Conservation (phyloP, 805 yeast genomes). For the Yarrowia keelungensis region DNA sequence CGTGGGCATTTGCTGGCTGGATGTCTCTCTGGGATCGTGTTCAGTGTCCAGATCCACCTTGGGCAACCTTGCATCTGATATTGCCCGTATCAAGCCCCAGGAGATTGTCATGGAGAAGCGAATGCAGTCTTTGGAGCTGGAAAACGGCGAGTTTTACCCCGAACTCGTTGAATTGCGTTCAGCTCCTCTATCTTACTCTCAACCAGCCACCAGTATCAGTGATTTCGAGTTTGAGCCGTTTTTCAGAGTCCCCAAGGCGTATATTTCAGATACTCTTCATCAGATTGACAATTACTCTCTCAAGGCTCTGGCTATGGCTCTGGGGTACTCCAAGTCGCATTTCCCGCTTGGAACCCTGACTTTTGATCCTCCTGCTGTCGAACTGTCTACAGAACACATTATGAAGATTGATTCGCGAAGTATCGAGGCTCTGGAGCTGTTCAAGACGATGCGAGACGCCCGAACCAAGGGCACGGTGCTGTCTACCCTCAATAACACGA, state of each 20-base stretch:
- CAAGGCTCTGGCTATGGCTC: constrained; percentile 65
- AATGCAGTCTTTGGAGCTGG: constrained; percentile 47
- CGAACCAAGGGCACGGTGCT: constrained; percentile 72
- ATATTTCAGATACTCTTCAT: background rate
- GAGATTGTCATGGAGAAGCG: constrained; percentile 65
- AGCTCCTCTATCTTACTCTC: constrained; percentile 65
- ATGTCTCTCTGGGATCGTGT: constrained; percentile 81
- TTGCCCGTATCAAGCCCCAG: constrained; percentile 79
- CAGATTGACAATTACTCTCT: constrained; percentile 51
- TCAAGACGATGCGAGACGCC: constrained; percentile 59
- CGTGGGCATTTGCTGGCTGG: constrained; percentile 87
- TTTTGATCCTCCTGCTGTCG: constrained; percentile 66
- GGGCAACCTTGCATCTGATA: constrained; percentile 68
- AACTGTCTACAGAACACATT: constrained; percentile 58
- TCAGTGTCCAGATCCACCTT: constrained; percentile 69
- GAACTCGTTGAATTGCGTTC: constrained; percentile 64
- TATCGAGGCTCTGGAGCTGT: constrained; percentile 62
- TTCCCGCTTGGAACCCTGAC: constrained; percentile 71
- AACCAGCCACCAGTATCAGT: constrained; percentile 50
- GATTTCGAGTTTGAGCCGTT: constrained; percentile 23
- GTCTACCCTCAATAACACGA: constrained; percentile 73
- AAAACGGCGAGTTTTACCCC: constrained; percentile 61
- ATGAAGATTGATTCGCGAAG: constrained; percentile 76
- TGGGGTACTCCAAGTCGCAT: constrained; percentile 74
- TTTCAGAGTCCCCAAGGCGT: constrained; percentile 2